Evolutionary conservation across 2,329 filamentous ascomycete genomes (phyloP).

Genomic region (Colletotrichum destructivum): DNA sequence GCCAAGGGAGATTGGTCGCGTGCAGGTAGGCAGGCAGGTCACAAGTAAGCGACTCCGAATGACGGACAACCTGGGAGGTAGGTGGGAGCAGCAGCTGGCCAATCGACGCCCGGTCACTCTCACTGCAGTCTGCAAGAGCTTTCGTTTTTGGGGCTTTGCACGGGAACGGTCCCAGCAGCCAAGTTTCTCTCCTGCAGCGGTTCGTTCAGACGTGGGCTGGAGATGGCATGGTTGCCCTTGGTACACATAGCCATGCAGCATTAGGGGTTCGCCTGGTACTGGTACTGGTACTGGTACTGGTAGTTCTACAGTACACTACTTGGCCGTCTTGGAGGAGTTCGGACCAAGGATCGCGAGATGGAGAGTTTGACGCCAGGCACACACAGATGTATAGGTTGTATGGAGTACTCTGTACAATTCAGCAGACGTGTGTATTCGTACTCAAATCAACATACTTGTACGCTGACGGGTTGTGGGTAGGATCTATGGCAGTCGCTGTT

Average conservation of each 20-base stretch:
- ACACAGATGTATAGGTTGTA: neutral
- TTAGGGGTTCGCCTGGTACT: no score
- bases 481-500: neutral
- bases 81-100: neutral
- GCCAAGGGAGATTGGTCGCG: neutral
- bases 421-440: no score
- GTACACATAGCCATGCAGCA: neutral
- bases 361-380: slow-evolving; percentile 3
- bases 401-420: no score
- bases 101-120: no score
- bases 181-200: neutral
- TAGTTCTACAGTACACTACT: no score
- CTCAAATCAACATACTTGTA: no score
- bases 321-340: neutral
- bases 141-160: no score
- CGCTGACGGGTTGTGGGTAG: neutral
- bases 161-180: neutral
- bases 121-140: no score
- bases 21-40: slow-evolving; percentile 2
- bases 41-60: neutral
- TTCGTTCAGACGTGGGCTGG: neutral
- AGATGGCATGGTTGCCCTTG: neutral
- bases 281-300: no score
- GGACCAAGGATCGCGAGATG: neutral
- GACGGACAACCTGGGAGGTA: neutral